Evolutionary conservation across 805 yeast species (phyloP), one percentile per base, ranked within the genome.

Genomic region (Diddensiella santjacobensis): DNA sequence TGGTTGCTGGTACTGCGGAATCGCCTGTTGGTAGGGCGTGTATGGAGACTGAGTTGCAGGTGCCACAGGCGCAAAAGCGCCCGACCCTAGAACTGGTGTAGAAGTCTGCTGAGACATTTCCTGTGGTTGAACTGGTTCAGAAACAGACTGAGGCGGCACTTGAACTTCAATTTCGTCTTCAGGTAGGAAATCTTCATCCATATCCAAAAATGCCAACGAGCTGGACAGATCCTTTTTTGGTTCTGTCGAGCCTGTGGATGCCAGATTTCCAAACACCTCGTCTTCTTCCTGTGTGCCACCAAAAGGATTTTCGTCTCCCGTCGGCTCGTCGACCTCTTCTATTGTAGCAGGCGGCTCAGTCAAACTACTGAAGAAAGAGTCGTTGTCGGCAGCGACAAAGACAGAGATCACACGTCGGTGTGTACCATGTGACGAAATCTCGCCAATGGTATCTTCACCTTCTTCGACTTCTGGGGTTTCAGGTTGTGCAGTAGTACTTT

Each of bases 191-290:
- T 66, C 70, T 17, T 66, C 69, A 35, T 66, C 70, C 11, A 51
- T 59, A 3, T 58, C 68, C 44, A 66, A 47, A 44, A 66, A 66
- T 3, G 67, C 56, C 23, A 66, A 54, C n/a, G 55, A 48, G n/a
- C 47, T 30, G 5, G 51, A 30, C 17, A 40, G 4, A 24, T 3
- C 36, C 10, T 33, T 26, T 40, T 24, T 5, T 8, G 22, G 23
- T 17, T 40, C 19, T 13, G 31, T 8, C 31, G 31, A 26, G 29
- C 13, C 31, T 18, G 22, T 33, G 11, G 42, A 2, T 10, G 39
- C 48, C 17, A 38, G 33, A 22, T 22, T 20, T 20, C 15, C 49
- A 41, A 46, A 46, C 24, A 46, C 17, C 17, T 37, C 22, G 38
- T 44, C 48, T 15, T 22, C 39, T 2, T 20, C 44, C 4, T 15